Base-by-base conservation (phyloP, 2,329 filamentous ascomycete species). In the Aureobasidium subglaciale region DNA sequence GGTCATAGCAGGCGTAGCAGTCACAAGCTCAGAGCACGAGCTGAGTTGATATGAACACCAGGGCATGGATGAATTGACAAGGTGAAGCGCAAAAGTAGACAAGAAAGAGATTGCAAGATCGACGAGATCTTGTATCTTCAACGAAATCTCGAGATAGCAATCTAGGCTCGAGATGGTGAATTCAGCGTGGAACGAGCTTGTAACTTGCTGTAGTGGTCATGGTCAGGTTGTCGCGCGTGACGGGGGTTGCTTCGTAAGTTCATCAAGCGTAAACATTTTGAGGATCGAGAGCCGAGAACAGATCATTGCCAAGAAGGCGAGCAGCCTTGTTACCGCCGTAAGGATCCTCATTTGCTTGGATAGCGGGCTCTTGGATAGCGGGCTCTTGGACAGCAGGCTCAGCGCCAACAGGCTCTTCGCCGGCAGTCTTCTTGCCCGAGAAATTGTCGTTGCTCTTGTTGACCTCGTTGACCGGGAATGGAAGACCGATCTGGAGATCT, bases 261-360 rank as follows among this genome's bases (percentile, higher is more conserved):
- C 29, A 22, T 54, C 50, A 54, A n/a, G 43, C 42, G 13, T 58
- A 58, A 34, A 55, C 7, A 68, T 58, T 18, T 66, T 53, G 22
- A 18, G 60, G 60, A 40, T 62, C 60, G 35, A 66, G 56, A 20
- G 57, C 22, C 16, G 43, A 54, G 53, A 64, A 60, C 16, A 67
- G 49, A 27, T 60, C 61, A 22, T 59, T 37, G 3, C 65, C 63
- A 27, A 67, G 40, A 32, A 60, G 29, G 22, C 60, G 45, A 41
- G 20, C 18, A 1, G 62, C 64, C 27, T 42, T 54, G 9, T 16
- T 6, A 15, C 50, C 50, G 6, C 43, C n/a, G 50, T 54, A 54
- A 13, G 50, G 50, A 10, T 54, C 50, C 18, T 64, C 57, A 32
- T 61, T 56, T n/a, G n/a, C n/a, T n/a, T n/a, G n/a, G n/a, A n/a